Evolutionary conservation across 177 flowering plant genomes (phyloP).

Genomic region (Telopea speciosissima): DNA sequence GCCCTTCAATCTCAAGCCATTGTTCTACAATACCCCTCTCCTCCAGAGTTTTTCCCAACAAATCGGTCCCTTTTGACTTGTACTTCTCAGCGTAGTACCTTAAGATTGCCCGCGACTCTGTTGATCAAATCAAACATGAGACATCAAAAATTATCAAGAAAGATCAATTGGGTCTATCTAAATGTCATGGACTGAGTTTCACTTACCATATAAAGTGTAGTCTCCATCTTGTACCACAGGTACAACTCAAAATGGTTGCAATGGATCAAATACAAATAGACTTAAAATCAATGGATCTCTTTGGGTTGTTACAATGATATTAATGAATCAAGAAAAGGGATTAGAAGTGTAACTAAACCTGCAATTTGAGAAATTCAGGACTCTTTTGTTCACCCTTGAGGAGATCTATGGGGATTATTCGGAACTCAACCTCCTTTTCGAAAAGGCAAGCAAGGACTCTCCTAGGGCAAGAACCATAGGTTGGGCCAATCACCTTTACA

Average conservation of each 20-base stretch:
- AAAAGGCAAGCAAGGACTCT: conserved; percentile 9
- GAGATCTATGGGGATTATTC: conserved; percentile 1
- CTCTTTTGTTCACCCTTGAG: conserved; percentile 7
- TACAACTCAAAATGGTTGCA: neutral
- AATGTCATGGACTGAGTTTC: neutral
- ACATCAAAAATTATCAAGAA: neutral
- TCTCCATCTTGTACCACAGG: neutral
- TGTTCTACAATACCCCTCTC: conserved; percentile 36
- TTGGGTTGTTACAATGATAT: too few relatives aligned
- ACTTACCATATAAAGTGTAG: neutral
- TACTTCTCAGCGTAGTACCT: conserved; percentile 35
- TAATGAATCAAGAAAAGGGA: neutral
- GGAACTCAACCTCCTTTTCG: conserved; percentile 9
- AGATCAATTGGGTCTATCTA: too few relatives aligned
- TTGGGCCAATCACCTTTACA: neutral
- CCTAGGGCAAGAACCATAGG: neutral
- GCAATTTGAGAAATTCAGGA: conserved; percentile 9
- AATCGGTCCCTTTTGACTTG: conserved; percentile 31
- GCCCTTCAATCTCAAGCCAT: conserved; percentile 41
- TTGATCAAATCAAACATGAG: neutral
- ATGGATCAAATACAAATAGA: neutral
- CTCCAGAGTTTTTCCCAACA: conserved; percentile 34
- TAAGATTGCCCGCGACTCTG: conserved; percentile 38
- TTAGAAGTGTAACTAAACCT: neutral
- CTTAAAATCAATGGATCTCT: neutral